These are phyloP conservation scores for Vicia faba DNA, from an alignment of 306 rosid species.

Conservation along the genomic window DNA sequence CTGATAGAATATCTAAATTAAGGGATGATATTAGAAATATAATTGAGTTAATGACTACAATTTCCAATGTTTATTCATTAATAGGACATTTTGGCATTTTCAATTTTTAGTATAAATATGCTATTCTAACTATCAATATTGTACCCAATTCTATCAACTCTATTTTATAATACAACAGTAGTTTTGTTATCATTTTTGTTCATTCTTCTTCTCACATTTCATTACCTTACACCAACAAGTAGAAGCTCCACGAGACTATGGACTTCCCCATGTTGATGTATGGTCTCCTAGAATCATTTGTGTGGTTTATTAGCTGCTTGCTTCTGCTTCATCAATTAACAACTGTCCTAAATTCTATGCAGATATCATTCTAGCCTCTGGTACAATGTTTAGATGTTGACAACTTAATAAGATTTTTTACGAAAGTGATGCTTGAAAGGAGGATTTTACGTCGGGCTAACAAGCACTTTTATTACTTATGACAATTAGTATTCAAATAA, in stretches of 20 bases:
- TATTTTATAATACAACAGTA: too few species aligned
- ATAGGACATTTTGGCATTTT: too few species aligned
- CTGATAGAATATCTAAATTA: too few species aligned
- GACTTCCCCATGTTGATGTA: slow-evolving; percentile 96
- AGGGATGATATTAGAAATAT: too few species aligned
- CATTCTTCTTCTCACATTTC: too few species aligned
- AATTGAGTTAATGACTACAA: too few species aligned
- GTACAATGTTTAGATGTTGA: slow-evolving; percentile 95
- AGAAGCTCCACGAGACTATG: slow-evolving; percentile 89
- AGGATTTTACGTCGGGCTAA: slow-evolving; percentile 93
- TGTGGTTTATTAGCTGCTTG: slow-evolving; percentile 19
- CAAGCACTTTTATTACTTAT: slow-evolving; percentile 61
- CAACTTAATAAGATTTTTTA: slow-evolving; percentile 79
- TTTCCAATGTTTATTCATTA: too few species aligned
- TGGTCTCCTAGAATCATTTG: slow-evolving; percentile 20
- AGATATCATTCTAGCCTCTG: slow-evolving; percentile 97
- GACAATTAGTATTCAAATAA: slow-evolving; percentile 34
- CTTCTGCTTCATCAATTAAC: slow-evolving; percentile 40
- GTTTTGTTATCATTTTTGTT: too few species aligned
- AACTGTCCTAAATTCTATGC: slow-evolving; percentile 39
- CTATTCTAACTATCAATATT: too few species aligned
- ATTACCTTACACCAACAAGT: too few species aligned
- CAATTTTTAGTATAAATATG: too few species aligned
- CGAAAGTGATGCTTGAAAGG: slow-evolving; percentile 95
- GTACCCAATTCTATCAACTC: too few species aligned